Percentiles rank a stretch among this genome's conserved stretches.
Evolutionary conservation across 768 basidiomycete genomes (phyloP).

Genomic region (Gloeophyllum trabeum): DNA sequence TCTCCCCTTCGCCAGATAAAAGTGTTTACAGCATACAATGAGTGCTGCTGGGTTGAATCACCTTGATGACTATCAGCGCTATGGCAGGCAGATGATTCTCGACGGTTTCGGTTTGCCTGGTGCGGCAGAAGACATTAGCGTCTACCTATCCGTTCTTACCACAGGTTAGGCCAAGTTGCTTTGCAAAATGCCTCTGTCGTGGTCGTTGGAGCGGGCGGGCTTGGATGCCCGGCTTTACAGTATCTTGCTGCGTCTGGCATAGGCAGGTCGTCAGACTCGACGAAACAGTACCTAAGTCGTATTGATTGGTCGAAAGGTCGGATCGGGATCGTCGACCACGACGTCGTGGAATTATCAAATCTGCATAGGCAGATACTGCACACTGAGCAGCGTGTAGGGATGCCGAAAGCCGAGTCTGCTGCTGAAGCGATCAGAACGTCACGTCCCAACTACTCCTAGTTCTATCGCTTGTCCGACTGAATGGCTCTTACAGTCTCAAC

Average conservation of each 20-base stretch:
- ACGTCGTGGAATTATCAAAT: slow-evolving; percentile 81
- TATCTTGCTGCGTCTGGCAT: slow-evolving; percentile 90
- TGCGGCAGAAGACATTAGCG: slow-evolving; percentile 15
- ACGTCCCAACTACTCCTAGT: slow-evolving; percentile 5
- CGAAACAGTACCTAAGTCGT: background rate
- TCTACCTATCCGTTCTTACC: background rate
- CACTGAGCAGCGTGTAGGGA: slow-evolving; percentile 55
- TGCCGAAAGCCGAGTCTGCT: slow-evolving; percentile 77
- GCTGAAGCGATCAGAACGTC: slow-evolving; percentile 58
- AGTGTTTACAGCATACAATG: too few relatives aligned
- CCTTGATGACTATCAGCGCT: slow-evolving; percentile 87
- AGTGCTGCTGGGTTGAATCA: too few relatives aligned
- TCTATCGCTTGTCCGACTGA: slow-evolving; percentile 1
- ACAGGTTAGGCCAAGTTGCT: slow-evolving; percentile 64
- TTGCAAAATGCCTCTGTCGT: slow-evolving; percentile 65
- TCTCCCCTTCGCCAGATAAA: too few relatives aligned
- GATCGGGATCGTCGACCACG: slow-evolving; percentile 83
- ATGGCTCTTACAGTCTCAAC: slow-evolving; percentile 49
- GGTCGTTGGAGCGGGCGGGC: slow-evolving; percentile 90
- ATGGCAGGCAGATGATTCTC: slow-evolving; percentile 96
- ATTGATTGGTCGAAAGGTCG: slow-evolving; percentile 36
- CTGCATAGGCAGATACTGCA: slow-evolving; percentile 92
- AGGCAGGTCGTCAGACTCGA: slow-evolving; percentile 49
- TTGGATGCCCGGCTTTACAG: slow-evolving; percentile 92
- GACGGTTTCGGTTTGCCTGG: slow-evolving; percentile 82